phyloP scores from a whole-genome alignment of 768 basidiomycete species.

The Leccinum longicurvipes region DNA sequence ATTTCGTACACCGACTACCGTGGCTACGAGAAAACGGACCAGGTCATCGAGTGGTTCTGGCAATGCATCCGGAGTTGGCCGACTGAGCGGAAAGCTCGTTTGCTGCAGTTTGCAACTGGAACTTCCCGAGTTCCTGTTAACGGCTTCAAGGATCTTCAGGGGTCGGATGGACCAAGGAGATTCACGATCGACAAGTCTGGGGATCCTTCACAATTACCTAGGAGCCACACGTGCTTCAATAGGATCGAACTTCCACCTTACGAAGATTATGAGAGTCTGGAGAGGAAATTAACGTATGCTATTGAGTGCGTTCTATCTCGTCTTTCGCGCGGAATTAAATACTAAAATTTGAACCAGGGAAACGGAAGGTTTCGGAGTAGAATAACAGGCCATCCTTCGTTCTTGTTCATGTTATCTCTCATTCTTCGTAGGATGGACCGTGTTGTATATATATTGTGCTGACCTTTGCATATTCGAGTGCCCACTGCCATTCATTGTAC shows the following conservation, averaged over 20 bases:
- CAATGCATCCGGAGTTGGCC: slow-evolving; percentile 89
- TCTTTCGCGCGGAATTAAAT: neutral
- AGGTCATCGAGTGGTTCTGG: slow-evolving; percentile 96
- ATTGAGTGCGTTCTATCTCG: slow-evolving; percentile 58
- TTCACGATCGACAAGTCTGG: slow-evolving; percentile 97
- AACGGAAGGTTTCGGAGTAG: slow-evolving; percentile 73
- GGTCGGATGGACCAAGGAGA: slow-evolving; percentile 85
- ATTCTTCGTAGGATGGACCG: neutral
- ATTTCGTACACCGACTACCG: slow-evolving; percentile 93
- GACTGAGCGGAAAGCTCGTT: slow-evolving; percentile 79
- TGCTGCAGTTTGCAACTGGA: slow-evolving; percentile 86
- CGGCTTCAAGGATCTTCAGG: slow-evolving; percentile 93
- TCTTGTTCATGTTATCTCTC: slow-evolving; percentile 6
- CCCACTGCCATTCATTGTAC: neutral
- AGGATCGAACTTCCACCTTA: slow-evolving; percentile 86
- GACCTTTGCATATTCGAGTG: neutral
- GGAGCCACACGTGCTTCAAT: slow-evolving; percentile 95
- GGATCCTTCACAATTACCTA: slow-evolving; percentile 81
- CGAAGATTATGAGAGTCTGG: slow-evolving; percentile 80
- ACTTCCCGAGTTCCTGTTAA: slow-evolving; percentile 86
- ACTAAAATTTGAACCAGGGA: slow-evolving; percentile 43
- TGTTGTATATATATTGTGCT: slow-evolving; percentile 16
- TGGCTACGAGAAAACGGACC: slow-evolving; percentile 80
- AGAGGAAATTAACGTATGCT: slow-evolving; percentile 80
- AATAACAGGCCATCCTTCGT: slow-evolving; percentile 32